Conservation (phyloP, 345 rosid species). For the Gossypium mustelinum region DNA sequence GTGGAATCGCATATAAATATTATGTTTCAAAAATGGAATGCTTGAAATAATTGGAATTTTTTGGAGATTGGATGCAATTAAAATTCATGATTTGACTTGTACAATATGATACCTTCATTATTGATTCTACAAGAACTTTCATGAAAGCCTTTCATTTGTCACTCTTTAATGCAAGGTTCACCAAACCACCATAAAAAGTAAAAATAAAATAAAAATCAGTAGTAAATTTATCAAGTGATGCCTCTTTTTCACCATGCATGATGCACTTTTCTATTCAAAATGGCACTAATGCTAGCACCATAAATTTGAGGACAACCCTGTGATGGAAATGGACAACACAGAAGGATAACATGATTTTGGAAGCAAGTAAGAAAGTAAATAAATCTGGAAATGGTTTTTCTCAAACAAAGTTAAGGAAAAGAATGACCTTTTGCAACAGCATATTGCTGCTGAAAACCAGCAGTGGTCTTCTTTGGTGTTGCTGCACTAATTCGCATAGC, state of each 20-base stretch:
- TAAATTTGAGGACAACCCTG: not conserved
- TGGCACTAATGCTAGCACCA: not conserved
- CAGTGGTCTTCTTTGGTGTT: conserved; percentile 69
- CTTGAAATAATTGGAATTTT: too few relatives aligned
- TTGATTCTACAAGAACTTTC: too few relatives aligned
- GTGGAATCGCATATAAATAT: not conserved
- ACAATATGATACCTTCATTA: too few relatives aligned
- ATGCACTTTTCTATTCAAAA: not conserved
- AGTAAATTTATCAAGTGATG: not conserved
- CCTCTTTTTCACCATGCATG: not conserved
- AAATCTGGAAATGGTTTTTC: not conserved
- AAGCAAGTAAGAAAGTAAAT: not conserved
- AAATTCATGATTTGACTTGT: too few relatives aligned
- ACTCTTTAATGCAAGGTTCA: not conserved
- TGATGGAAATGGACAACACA: not conserved
- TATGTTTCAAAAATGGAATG: too few relatives aligned
- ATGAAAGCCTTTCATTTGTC: too few relatives aligned
- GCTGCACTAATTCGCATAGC: conserved; percentile 94
- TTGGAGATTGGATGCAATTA: too few relatives aligned
- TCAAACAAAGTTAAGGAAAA: not conserved
- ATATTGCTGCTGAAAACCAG: conserved; percentile 64
- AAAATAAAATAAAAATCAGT: not conserved
- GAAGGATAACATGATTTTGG: not conserved
- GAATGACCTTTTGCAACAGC: conserved; percentile 48
- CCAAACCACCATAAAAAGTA: not conserved